Base-by-base conservation (phyloP, 805 yeast species). In the Wickerhamomyces hampshirensis region DNA sequence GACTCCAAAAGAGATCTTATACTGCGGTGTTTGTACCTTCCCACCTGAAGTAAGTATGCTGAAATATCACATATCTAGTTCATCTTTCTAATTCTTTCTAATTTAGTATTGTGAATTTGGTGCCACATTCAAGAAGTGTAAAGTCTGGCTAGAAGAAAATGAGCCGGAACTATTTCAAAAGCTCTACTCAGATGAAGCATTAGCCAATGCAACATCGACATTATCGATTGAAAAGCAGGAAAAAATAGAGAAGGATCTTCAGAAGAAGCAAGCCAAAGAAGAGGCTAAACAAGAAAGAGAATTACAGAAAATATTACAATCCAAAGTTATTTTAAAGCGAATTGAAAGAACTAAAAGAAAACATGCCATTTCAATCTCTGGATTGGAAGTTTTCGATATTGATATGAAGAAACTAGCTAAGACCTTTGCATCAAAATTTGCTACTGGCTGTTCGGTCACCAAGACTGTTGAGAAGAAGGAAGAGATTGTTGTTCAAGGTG, bases 401-500 rank as follows among this genome's bases (percentile, higher is more conserved):
- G 96, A 89, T 56, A 73, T 85, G 76, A 89, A 89, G 67, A 89
- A 88, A 56, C 69, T 87, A 47, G 84, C 96, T 30, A 91, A 91
- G 69, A 80, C 88, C 1, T 89, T 91, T 62, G 93, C 97, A 0
- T 81, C 93, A 24, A 87, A 84, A 60, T 89, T 91, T 56, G 98
- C 98, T 11, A 89, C 97, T 7, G 98, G 98, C 34, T 91, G 96
- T 19, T 79, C 93, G 16, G 95, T 89, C 11, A 80, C 88, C 4
- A 89, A 89, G 63, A 84, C 78, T 46, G 88, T 79, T 4, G 98
- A 89, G 47, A 89, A 89, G 63, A 85, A 84, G 58, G 96, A 91
- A 44, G 98, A 89, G 56, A 77, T 89, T 38, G 75, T 86, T 40
- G 82, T 89, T 41, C 97, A 89, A 65, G 98, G 98, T 52, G 98